A percentile compares a stretch with the other conserved stretches of the same genome.
Conservation (phyloP, 2,329 filamentous ascomycete species). For the Ustulina deusta region DNA sequence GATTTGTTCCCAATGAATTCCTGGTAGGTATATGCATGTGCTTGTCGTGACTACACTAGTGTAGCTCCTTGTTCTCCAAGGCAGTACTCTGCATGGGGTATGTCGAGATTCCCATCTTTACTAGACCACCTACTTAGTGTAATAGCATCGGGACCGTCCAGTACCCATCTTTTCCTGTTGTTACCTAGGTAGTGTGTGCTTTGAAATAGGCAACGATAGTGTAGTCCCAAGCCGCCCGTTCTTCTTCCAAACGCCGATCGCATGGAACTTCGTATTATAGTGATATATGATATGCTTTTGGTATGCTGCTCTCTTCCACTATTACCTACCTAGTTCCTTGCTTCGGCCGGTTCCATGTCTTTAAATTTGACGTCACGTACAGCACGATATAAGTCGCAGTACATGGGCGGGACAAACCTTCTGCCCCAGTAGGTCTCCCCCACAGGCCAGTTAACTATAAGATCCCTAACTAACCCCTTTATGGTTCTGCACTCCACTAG, state of each 20-base stretch:
- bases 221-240: background rate
- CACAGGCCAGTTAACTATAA: conserved; percentile 24
- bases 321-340: conserved; percentile 2
- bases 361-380: conserved; percentile 2
- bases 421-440: conserved; percentile 30
- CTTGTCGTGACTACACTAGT: background rate
- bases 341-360: conserved; percentile 17
- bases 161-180: conserved; percentile 18
- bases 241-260: conserved; percentile 15
- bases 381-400: too few species aligned
- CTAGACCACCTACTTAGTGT: background rate
- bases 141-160: background rate
- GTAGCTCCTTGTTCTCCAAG: background rate
- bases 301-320: background rate
- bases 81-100: conserved; percentile 18
- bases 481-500: background rate
- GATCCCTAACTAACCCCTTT: conserved; percentile 25
- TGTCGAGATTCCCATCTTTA: conserved; percentile 34
- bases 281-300: background rate
- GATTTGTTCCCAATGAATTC: conserved; percentile 3
- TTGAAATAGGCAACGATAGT: too few species aligned
- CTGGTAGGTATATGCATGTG: background rate
- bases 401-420: conserved; percentile 32
- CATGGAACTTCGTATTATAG: conserved; percentile 1
- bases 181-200: background rate